A percentile compares a stretch with the other conserved stretches of the same genome.
phyloP scores from a whole-genome alignment of 176 grass and related monocot genomes.

The Saccharum officinarum region DNA sequence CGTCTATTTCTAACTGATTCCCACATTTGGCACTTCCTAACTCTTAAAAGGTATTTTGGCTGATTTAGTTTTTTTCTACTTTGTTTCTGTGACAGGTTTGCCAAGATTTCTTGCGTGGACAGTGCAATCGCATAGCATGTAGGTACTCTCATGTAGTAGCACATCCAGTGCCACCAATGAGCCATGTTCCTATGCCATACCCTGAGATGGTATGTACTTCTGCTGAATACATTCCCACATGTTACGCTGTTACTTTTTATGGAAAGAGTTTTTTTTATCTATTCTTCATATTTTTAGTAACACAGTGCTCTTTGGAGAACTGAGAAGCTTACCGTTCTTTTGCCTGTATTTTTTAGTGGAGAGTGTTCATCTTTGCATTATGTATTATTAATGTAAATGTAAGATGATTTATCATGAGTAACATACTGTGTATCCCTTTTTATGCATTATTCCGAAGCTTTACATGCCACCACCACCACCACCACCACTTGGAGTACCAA shows the following conservation, averaged over 20 bases:
- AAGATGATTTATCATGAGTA: neutral
- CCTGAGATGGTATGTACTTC: constrained; percentile 48
- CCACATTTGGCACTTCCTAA: constrained; percentile 1
- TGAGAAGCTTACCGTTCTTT: neutral
- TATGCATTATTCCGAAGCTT: constrained; percentile 40
- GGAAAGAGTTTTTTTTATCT: neutral
- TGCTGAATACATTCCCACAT: neutral
- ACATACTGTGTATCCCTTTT: constrained; percentile 12
- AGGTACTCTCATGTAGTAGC: constrained; percentile 58
- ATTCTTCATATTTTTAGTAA: neutral
- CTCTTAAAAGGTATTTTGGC: neutral
- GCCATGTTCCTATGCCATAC: constrained; percentile 49
- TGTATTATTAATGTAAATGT: too few species aligned
- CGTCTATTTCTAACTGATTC: neutral
- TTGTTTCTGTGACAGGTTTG: constrained; percentile 48
- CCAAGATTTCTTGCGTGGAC: constrained; percentile 77
- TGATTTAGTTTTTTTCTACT: neutral
- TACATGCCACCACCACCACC: constrained; percentile 51
- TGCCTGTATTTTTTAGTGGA: neutral
- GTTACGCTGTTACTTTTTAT: constrained; percentile 1
- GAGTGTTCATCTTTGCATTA: too few species aligned
- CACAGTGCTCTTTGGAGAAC: neutral
- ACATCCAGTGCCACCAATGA: constrained; percentile 50
- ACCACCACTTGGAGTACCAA: too few species aligned
- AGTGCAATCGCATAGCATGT: constrained; percentile 65